Evolutionary conservation across 768 basidiomycete genomes (phyloP).

Genomic region (Lepiota brunneoincarnata): DNA sequence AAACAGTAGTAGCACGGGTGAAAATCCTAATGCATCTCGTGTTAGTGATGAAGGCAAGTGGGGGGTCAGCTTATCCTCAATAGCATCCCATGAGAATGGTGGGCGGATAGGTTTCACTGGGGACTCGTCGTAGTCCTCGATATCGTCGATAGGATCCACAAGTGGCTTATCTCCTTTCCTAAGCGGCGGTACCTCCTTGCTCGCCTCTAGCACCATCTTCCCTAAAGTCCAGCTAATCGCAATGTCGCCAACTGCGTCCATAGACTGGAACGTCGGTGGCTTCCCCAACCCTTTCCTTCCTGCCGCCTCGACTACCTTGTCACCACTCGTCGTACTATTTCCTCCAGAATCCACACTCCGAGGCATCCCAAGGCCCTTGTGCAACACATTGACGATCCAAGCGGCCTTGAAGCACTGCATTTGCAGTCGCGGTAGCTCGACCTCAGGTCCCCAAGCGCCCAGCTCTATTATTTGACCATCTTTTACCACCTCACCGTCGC

Average conservation of each 20-base stretch:
- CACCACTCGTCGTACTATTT: constrained; percentile 64
- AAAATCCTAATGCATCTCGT: constrained; percentile 68
- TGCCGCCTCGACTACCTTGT: constrained; percentile 74
- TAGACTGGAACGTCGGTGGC: constrained; percentile 80
- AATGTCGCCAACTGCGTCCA: constrained; percentile 89
- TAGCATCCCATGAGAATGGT: constrained; percentile 50
- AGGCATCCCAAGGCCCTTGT: constrained; percentile 94
- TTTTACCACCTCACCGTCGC: constrained; percentile 64
- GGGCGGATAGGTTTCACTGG: constrained; percentile 67
- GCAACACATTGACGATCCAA: constrained; percentile 94
- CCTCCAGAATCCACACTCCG: constrained; percentile 86
- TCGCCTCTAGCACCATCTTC: constrained; percentile 98
- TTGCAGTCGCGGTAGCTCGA: constrained; percentile 83
- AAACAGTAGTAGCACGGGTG: constrained; percentile 60
- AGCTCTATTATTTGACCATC: constrained; percentile 59
- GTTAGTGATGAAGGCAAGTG: constrained; percentile 65
- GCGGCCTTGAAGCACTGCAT: constrained; percentile 99
- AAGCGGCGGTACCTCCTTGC: constrained; percentile 68
- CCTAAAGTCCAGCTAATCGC: constrained; percentile 98
- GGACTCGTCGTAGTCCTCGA: constrained; percentile 47
- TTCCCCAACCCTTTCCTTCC: constrained; percentile 77
- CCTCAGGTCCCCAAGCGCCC: constrained; percentile 67
- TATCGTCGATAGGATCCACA: constrained; percentile 71
- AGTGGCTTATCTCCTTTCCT: constrained; percentile 50
- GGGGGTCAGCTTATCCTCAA: constrained; percentile 65